These are phyloP conservation scores for Termitomyces sp. DNA, from an alignment of 768 basidiomycete genomes.

Conservation along the genomic window DNA sequence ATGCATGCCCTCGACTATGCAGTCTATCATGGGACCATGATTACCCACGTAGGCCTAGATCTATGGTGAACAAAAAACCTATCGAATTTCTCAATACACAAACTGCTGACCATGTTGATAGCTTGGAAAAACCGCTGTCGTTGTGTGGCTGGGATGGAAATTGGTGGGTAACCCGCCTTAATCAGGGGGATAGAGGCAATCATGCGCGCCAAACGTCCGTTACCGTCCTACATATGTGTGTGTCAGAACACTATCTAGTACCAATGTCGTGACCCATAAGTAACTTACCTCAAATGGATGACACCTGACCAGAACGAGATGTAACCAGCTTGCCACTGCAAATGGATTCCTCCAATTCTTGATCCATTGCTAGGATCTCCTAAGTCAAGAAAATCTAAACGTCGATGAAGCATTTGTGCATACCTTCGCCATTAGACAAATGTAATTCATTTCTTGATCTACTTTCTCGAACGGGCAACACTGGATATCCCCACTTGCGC, in stretches of 20 bases:
- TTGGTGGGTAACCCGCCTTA: conserved; percentile 23
- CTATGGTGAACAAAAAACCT: background rate
- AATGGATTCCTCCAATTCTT: conserved; percentile 23
- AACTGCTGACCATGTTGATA: conserved; percentile 15
- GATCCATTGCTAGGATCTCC: conserved; percentile 16
- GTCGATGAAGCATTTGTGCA: background rate
- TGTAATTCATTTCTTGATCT: conserved; percentile 23
- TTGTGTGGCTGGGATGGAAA: conserved; percentile 18
- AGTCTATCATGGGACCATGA: background rate
- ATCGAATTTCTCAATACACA: background rate
- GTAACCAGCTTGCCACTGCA: conserved; percentile 25
- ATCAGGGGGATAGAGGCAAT: conserved; percentile 26
- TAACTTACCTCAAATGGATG: conserved; percentile 24
- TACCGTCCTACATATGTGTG: conserved; percentile 20
- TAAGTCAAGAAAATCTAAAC: background rate
- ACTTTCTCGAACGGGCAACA: conserved; percentile 19
- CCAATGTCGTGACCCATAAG: background rate
- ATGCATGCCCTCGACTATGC: background rate
- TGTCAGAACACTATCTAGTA: background rate
- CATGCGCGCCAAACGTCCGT: conserved; percentile 24
- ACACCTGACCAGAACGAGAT: conserved; percentile 20
- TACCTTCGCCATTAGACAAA: conserved; percentile 24
- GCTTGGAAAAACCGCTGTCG: conserved; percentile 19
- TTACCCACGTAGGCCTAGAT: background rate
- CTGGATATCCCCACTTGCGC: conserved; percentile 19